Evolutionary conservation across 2,329 filamentous ascomycete genomes (phyloP).

Genomic region (Lecanosticta acicola): DNA sequence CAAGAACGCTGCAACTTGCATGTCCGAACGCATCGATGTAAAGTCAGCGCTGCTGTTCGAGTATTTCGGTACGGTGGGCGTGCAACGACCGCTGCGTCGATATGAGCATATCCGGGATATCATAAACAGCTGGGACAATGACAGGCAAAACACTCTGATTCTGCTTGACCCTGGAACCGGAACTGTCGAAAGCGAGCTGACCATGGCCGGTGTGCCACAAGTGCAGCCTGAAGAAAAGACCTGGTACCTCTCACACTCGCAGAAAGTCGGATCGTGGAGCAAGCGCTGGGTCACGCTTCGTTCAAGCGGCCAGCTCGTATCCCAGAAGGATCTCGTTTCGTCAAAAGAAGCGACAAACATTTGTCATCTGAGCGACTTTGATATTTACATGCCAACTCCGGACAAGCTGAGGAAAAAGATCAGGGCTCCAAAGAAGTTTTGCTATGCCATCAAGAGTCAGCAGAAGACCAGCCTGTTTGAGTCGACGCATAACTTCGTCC

Average conservation of each 20-base stretch:
- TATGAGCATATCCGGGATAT: slow-evolving; percentile 85
- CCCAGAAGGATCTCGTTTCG: slow-evolving; percentile 63
- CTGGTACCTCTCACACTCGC: slow-evolving; percentile 72
- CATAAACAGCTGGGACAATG: slow-evolving; percentile 86
- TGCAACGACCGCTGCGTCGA: slow-evolving; percentile 74
- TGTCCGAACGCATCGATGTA: slow-evolving; percentile 60
- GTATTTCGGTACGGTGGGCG: slow-evolving; percentile 65
- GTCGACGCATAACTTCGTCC: slow-evolving; percentile 77
- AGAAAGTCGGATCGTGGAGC: slow-evolving; percentile 78
- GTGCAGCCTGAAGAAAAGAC: slow-evolving; percentile 61
- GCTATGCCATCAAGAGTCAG: slow-evolving; percentile 86
- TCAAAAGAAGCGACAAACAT: slow-evolving; percentile 64
- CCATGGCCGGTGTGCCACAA: slow-evolving; percentile 57
- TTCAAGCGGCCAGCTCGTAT: slow-evolving; percentile 62
- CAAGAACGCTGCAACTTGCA: slow-evolving; percentile 56
- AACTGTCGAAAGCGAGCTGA: slow-evolving; percentile 55
- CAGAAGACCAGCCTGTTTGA: slow-evolving; percentile 81
- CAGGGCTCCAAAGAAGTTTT: slow-evolving; percentile 77
- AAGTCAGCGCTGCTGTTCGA: slow-evolving; percentile 69
- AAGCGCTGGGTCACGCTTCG: slow-evolving; percentile 75
- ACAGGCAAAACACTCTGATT: slow-evolving; percentile 68
- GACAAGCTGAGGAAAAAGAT: slow-evolving; percentile 64
- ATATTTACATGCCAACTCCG: slow-evolving; percentile 74
- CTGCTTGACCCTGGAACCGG: slow-evolving; percentile 55
- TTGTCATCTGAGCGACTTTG: slow-evolving; percentile 86